A percentile compares a stretch with the other conserved stretches of the same genome.
Evolutionary conservation across 768 basidiomycete genomes (phyloP).

Genomic region (Phanerochaete carnosa): DNA sequence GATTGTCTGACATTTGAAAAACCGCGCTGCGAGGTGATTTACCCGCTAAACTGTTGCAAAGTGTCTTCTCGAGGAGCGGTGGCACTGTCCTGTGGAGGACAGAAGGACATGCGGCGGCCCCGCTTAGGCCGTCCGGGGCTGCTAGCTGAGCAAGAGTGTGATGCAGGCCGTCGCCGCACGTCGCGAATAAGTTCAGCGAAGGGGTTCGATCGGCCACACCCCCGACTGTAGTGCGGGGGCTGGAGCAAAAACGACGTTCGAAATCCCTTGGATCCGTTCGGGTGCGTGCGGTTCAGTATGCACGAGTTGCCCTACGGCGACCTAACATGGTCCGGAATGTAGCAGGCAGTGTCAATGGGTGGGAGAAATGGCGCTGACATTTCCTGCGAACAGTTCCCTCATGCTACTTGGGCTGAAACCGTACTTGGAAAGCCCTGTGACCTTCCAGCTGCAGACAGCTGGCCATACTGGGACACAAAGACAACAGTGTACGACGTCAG

Average conservation of each 20-base stretch:
- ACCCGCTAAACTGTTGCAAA: background rate
- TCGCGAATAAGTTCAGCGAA: constrained; percentile 31
- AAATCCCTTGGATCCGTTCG: background rate
- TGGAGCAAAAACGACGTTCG: background rate
- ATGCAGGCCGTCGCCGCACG: constrained; percentile 56
- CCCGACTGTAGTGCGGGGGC: background rate
- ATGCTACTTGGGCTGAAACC: background rate
- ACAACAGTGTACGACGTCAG: background rate
- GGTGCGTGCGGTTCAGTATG: background rate
- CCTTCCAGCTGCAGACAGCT: background rate
- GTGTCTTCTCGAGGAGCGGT: background rate
- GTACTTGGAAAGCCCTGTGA: background rate
- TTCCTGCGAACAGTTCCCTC: background rate
- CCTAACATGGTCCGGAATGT: background rate
- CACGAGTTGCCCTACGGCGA: background rate
- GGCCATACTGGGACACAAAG: background rate
- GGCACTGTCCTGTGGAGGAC: background rate
- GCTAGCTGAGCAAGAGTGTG: constrained; percentile 60
- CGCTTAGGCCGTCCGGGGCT: background rate
- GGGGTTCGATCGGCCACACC: background rate
- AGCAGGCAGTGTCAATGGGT: background rate
- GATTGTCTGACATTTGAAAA: background rate
- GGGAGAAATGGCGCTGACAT: background rate
- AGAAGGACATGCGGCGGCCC: background rate
- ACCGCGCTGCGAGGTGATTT: background rate